These are phyloP conservation scores for Penicillium salamii DNA, from an alignment of 495 filamentous ascomycete genomes.

Conservation along the genomic window DNA sequence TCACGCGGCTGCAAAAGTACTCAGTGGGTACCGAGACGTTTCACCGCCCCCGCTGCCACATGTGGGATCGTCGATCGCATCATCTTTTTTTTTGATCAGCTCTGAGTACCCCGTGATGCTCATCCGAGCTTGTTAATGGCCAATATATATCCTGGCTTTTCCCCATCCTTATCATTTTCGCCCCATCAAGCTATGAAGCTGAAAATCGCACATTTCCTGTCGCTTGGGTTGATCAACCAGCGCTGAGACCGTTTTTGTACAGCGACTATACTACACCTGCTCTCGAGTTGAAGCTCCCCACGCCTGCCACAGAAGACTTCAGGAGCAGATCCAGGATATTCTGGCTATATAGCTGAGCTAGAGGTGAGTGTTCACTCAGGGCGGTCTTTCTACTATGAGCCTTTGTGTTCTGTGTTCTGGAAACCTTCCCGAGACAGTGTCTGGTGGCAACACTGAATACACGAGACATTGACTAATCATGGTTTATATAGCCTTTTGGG, in stretches of 20 bases:
- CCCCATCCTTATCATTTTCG: background rate
- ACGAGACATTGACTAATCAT: background rate
- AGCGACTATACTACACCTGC: too few species aligned
- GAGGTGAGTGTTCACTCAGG: background rate
- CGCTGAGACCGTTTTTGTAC: slow-evolving; percentile 12
- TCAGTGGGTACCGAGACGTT: background rate
- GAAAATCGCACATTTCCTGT: slow-evolving; percentile 4
- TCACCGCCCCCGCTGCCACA: slow-evolving; percentile 6
- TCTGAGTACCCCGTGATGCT: background rate
- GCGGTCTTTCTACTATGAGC: background rate
- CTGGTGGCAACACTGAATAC: too few species aligned
- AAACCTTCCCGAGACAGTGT: background rate
- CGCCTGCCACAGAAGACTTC: too few species aligned
- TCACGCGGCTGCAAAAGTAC: background rate
- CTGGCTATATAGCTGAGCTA: slow-evolving; percentile 2
- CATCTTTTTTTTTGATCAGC: background rate
- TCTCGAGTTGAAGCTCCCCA: too few species aligned
- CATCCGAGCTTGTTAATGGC: background rate
- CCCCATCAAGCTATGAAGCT: slow-evolving; percentile 16
- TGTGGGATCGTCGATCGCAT: slow-evolving; percentile 4
- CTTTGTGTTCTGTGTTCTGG: background rate
- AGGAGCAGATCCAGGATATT: background rate
- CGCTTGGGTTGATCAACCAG: slow-evolving; percentile 18
- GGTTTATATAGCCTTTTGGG: background rate
- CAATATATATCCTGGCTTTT: background rate